These are phyloP conservation scores for Metschnikowia lachancei DNA, from an alignment of 805 yeast genomes.

Conservation along the genomic window DNA sequence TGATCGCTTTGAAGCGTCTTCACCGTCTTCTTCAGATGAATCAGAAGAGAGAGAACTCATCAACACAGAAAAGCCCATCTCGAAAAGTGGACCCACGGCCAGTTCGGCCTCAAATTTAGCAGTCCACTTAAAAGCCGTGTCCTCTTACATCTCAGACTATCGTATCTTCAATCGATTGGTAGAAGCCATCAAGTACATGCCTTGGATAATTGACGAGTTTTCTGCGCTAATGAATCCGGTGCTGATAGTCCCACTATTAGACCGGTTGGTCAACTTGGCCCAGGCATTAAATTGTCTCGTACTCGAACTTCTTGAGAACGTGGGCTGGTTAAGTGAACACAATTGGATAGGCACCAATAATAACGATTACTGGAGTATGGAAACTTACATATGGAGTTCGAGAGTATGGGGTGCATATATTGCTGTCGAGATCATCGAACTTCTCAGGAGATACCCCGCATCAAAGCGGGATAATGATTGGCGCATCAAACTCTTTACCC, in stretches of 20 bases:
- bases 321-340: slow-evolving; percentile 47
- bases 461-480: slow-evolving; percentile 36
- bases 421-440: slow-evolving; percentile 38
- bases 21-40: background rate
- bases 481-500: slow-evolving; percentile 36
- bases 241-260: slow-evolving; percentile 25
- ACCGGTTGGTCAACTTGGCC: slow-evolving; percentile 35
- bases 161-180: slow-evolving; percentile 43
- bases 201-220: slow-evolving; percentile 44
- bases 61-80: background rate
- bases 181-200: slow-evolving; percentile 42
- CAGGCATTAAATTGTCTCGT: slow-evolving; percentile 42
- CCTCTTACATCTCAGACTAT: slow-evolving; percentile 39
- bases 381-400: slow-evolving; percentile 44
- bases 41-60: background rate
- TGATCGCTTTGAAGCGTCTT: background rate
- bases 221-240: slow-evolving; percentile 27
- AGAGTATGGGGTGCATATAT: slow-evolving; percentile 45
- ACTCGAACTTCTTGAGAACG: slow-evolving; percentile 41
- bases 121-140: slow-evolving; percentile 34
- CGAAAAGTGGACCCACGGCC: background rate
- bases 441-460: slow-evolving; percentile 40
- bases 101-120: slow-evolving; percentile 25
- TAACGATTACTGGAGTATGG: slow-evolving; percentile 42
- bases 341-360: slow-evolving; percentile 43